phyloP scores from a whole-genome alignment of 179 eudicot genomes.

The Nepenthes alata region DNA sequence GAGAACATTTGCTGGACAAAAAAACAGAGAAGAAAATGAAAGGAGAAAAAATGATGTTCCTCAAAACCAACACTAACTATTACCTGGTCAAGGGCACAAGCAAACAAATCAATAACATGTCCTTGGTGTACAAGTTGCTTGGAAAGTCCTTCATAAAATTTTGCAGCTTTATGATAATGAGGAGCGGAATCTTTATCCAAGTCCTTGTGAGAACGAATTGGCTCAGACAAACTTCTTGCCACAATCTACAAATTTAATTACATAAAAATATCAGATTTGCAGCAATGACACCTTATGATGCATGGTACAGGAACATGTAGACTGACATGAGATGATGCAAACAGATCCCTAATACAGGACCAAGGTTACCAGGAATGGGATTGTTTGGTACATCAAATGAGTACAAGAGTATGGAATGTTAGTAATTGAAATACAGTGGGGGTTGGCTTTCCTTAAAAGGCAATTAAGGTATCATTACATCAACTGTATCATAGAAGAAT shows the following conservation, averaged over 20 bases:
- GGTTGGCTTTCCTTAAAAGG: no score
- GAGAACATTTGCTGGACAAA: no score
- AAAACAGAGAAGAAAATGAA: neutral
- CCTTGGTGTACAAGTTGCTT: slow-evolving; percentile 95
- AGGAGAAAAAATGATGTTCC: neutral
- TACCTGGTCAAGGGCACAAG: slow-evolving; percentile 99
- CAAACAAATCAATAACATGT: slow-evolving; percentile 87
- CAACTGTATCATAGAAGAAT: no score
- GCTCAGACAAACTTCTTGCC: slow-evolving; percentile 71
- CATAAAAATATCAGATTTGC: slow-evolving; percentile 1
- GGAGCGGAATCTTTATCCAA: slow-evolving; percentile 93
- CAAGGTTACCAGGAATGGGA: no score
- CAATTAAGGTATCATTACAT: no score
- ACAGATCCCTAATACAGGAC: no score
- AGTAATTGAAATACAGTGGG: no score
- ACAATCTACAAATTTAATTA: slow-evolving; percentile 53
- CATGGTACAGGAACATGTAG: neutral
- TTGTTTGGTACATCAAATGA: no score
- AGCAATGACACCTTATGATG: neutral
- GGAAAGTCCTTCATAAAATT: slow-evolving; percentile 75
- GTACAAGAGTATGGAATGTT: no score
- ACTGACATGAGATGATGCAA: no score
- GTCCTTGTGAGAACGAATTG: slow-evolving; percentile 93
- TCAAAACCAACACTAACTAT: neutral
- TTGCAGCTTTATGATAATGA: slow-evolving; percentile 74